These are phyloP conservation scores for Anisodus tanguticus DNA, from an alignment of 257 asterid species.

Conservation along the genomic window DNA sequence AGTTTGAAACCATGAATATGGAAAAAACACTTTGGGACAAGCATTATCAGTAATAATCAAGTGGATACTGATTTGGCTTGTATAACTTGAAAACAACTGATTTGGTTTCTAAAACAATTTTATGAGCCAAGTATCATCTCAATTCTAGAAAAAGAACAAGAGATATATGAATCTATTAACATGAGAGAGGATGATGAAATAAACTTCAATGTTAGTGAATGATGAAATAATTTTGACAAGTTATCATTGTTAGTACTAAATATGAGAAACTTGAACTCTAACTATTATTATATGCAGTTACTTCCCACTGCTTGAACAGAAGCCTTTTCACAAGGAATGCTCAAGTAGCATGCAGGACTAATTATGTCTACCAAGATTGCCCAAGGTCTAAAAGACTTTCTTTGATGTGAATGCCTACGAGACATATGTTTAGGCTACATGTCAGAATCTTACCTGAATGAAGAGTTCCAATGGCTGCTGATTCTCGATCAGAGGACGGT, in stretches of 20 bases:
- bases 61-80: neutral
- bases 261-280: neutral
- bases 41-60: neutral
- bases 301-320: neutral
- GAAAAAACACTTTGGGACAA: neutral
- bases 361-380: slow-evolving; percentile 13
- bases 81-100: neutral
- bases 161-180: neutral
- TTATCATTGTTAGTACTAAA: neutral
- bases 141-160: neutral
- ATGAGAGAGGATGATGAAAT: neutral
- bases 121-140: neutral
- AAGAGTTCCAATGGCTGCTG: slow-evolving; percentile 60
- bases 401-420: neutral
- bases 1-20: neutral
- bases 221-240: neutral
- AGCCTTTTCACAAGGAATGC: neutral
- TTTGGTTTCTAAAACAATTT: neutral
- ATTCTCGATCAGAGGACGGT: slow-evolving; percentile 45
- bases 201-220: neutral
- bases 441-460: slow-evolving; percentile 60
- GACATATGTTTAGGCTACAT: neutral
- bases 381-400: neutral
- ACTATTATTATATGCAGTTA: neutral
- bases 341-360: neutral